A percentile compares a stretch with the other conserved stretches of the same genome.
Conservation (phyloP, 176 grass and related monocot genomes). For the Rhynchospora breviuscula region DNA sequence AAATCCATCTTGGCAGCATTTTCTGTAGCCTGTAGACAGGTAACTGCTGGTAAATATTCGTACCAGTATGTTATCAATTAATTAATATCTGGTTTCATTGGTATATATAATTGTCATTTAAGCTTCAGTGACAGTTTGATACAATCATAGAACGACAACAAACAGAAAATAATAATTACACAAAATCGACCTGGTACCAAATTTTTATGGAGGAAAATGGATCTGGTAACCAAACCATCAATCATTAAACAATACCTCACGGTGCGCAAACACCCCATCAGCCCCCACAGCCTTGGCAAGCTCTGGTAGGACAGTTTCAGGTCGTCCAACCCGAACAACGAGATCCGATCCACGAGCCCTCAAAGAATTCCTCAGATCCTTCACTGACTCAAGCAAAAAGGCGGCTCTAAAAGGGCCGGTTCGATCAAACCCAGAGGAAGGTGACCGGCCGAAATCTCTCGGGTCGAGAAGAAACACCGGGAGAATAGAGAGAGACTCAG, state of each 20-base stretch:
- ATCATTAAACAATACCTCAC: slow-evolving; percentile 34
- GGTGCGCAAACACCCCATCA: slow-evolving; percentile 72
- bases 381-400: slow-evolving; percentile 80
- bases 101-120: background rate
- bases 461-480: slow-evolving; percentile 80
- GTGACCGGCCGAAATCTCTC: slow-evolving; percentile 57
- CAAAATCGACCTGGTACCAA: background rate
- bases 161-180: background rate
- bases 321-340: slow-evolving; percentile 68
- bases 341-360: slow-evolving; percentile 68
- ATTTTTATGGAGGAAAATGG: background rate
- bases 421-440: slow-evolving; percentile 54
- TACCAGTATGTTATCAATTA: background rate
- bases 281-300: slow-evolving; percentile 49
- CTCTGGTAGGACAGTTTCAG: slow-evolving; percentile 73
- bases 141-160: background rate
- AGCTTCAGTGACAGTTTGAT: background rate
- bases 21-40: background rate
- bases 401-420: slow-evolving; percentile 55
- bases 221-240: background rate
- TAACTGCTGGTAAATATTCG: background rate
- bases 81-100: background rate
- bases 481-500: slow-evolving; percentile 60
- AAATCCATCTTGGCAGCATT: background rate
- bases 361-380: slow-evolving; percentile 60